Evolutionary conservation across 2,329 filamentous ascomycete species (phyloP).

Genomic region (Periconia macrospinosa): DNA sequence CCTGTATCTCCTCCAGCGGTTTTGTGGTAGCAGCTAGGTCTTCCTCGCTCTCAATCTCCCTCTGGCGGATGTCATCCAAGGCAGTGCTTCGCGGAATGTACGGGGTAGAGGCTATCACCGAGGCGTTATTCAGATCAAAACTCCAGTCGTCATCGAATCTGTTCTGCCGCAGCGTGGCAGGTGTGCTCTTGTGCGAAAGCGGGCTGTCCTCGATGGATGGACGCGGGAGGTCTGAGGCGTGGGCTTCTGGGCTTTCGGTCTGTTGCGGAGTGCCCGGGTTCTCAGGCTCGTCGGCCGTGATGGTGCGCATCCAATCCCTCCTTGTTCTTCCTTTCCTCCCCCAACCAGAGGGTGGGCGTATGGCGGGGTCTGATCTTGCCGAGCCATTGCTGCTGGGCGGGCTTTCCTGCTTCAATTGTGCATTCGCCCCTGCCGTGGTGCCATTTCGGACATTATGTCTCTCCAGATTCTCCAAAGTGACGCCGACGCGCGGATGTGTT

Average conservation of each 20-base stretch:
- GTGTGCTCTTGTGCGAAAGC: conserved; percentile 41
- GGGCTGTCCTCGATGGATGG: conserved; percentile 49
- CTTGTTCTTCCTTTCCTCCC: conserved; percentile 48
- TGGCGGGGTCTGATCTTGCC: conserved; percentile 44
- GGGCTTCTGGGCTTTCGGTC: conserved; percentile 19
- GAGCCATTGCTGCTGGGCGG: conserved; percentile 42
- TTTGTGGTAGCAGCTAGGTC: conserved; percentile 36
- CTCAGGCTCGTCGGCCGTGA: conserved; percentile 32
- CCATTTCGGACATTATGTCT: conserved; percentile 29
- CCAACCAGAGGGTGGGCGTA: conserved; percentile 51
- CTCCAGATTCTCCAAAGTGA: conserved; percentile 49
- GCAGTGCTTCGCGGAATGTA: conserved; percentile 44
- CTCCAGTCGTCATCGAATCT: conserved; percentile 37
- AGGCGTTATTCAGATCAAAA: conserved; percentile 50
- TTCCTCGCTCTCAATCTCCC: conserved; percentile 45
- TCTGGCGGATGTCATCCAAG: conserved; percentile 48
- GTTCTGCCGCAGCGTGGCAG: conserved; percentile 19
- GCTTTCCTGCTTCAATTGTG: conserved; percentile 18
- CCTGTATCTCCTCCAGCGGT: conserved; percentile 29
- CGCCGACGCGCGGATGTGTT: conserved; percentile 41
- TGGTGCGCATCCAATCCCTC: conserved; percentile 48
- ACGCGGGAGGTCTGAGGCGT: conserved; percentile 38
- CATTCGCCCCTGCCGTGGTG: conserved; percentile 15
- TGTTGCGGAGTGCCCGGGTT: conserved; percentile 16
- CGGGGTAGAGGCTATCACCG: conserved; percentile 53